Evolutionary conservation across 768 basidiomycete genomes (phyloP), one percentile per base, ranked within the genome.

Genomic region (Podaxis carcinomalis): DNA sequence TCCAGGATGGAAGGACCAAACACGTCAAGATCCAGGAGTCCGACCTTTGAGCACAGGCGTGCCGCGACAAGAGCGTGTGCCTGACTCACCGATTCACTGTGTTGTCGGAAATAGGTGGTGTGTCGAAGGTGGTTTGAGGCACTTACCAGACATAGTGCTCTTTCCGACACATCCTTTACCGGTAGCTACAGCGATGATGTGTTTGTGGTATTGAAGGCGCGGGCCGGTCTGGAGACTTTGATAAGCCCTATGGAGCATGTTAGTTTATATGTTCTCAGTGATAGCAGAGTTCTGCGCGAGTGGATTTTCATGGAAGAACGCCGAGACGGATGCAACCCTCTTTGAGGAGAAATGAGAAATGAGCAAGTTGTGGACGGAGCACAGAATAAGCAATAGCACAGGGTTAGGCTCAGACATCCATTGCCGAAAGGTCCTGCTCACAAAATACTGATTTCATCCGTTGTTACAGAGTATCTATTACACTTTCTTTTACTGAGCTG

Each of bases 121-220:
- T 27, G 27, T 27, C 25, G 25, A 4, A 28, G 27, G 27, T 28
- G 27, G 27, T 6, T 28, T 28, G 1, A 28, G 27, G 1, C 27
- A 28, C 27, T 1, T 1, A 28, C 27, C 27, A 28, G 27, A 98
- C 78, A 98, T 78, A 0, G 94, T 98, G 63, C 92, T 94, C 74
- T 97, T 98, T 16, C 95, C 95, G 13, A 97, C 95, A 1, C 95
- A 95, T 19, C 96, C 96, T 69, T 27, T 98, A 4, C 94, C 95
- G 64, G 91, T 93, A 6, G 94, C 91, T 0, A 98, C 93, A 1
- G 84, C 89, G 3, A 98, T 69, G 14, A 96, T 85, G 64, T 87
- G 86, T 65, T 87, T 86, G 86, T 65, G 89, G 82, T 67, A 84
- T 81, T 7, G 88, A 87, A 16, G 81, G 73, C 40, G 73, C 65